Base-by-base conservation (phyloP, 106 monocot genomes). In the Dendrobium huoshanense region DNA sequence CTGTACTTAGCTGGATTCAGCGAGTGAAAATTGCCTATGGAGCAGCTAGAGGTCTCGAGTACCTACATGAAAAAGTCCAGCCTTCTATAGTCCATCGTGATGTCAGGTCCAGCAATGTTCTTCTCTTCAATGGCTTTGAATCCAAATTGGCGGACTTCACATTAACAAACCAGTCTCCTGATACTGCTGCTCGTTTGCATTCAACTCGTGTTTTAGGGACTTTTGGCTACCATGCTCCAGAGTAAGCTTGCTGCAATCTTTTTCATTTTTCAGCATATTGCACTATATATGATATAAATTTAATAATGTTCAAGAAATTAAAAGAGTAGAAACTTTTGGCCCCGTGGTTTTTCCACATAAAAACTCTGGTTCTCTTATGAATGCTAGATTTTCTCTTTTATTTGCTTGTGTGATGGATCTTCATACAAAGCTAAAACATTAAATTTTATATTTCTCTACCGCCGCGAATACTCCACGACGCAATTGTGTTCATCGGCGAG, bases 41-140 rank as follows among this genome's bases (percentile, higher is more conserved):
- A 49, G 91, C 91, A 61, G 91, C 91, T 61, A 88, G 84, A 81
- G 91, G 91, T n/a, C 88, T 91, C 3, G 91, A 91, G 77, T 91
- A 88, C 79, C 88, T 91, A 0, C 88, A 91, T 41, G 91, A 91
- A 64, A 91, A 91, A 79, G 83, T 86, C 7, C 88, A 91, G 76
- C 91, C 91, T 48, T 33, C 91, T 17, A 88, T 91, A 55, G 85
- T 87, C 22, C 91, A 88, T 56, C 82, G 86, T 15, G 91, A 91
- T 77, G 85, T 91, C 65, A 74, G 91, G 64, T 91, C 91, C 5
- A 91, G 88, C 86, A 91, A 91, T 77, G 88, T 91, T 17, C 84
- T 88, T 77, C 82, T 91, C 22, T 91, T 91, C 33, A 88, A 86
- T 67, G 82, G 82, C 45, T 88, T 84, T 47, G 81, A 79, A 33